Percentiles rank a stretch among this genome's conserved stretches.
These are phyloP conservation scores for Crucibulum laeve DNA, from an alignment of 768 basidiomycete genomes.

Conservation along the genomic window DNA sequence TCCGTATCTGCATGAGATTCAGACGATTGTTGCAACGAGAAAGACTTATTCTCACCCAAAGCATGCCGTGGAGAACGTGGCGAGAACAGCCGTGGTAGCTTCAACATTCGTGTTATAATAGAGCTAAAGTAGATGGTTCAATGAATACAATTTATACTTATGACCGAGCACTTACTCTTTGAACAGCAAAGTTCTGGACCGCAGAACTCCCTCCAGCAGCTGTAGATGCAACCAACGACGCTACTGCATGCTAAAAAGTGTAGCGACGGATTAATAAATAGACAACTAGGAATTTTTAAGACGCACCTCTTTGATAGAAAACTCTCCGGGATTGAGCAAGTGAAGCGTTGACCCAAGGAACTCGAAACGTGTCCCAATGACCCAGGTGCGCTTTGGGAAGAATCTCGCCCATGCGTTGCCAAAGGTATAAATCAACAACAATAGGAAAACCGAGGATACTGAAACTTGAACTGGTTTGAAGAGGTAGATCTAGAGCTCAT, in stretches of 20 bases:
- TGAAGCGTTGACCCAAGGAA: constrained; percentile 33
- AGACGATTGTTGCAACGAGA: neutral
- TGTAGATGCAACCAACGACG: constrained; percentile 53
- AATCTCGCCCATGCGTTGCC: constrained; percentile 47
- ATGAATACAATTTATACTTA: neutral
- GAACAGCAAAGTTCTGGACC: constrained; percentile 59
- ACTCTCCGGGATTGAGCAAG: constrained; percentile 56
- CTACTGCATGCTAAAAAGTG: constrained; percentile 46
- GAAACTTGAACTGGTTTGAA: constrained; percentile 53
- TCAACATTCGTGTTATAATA: constrained; percentile 56
- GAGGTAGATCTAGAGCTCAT: constrained; percentile 40
- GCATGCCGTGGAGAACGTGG: constrained; percentile 60
- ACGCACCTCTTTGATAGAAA: constrained; percentile 51
- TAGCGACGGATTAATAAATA: neutral
- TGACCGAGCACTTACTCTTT: constrained; percentile 31
- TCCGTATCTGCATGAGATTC: constrained; percentile 39
- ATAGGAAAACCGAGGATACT: constrained; percentile 53
- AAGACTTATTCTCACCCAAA: constrained; percentile 39
- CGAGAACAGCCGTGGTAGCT: constrained; percentile 52
- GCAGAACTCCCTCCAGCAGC: constrained; percentile 49
- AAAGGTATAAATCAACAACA: constrained; percentile 48
- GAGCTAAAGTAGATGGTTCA: constrained; percentile 27
- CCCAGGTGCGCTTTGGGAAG: constrained; percentile 35
- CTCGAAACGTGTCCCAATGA: constrained; percentile 39
- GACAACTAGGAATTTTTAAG: neutral